These are phyloP conservation scores for Arachis hypogaea DNA, from an alignment of 306 rosid species.

Conservation along the genomic window DNA sequence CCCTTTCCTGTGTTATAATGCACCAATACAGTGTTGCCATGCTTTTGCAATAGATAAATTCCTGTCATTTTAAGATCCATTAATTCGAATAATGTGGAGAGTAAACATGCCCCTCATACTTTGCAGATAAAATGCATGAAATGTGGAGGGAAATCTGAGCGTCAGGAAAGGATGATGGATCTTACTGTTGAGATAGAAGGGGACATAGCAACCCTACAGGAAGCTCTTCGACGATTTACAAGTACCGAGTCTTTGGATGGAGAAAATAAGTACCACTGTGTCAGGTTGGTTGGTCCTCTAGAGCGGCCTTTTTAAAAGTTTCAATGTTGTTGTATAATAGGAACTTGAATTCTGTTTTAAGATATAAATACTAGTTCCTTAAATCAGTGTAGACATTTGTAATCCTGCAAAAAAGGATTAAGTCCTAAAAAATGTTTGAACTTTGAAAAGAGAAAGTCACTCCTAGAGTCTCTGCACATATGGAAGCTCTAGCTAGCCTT, in stretches of 20 bases:
- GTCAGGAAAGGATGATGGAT: conserved; percentile 97
- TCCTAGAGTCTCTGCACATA: not conserved
- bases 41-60: conserved; percentile 16
- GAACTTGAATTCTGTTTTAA: not conserved
- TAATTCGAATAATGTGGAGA: conserved; percentile 28
- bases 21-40: conserved; percentile 18
- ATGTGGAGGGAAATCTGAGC: conserved; percentile 92
- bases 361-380: not conserved
- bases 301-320: not conserved
- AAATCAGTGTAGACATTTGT: not conserved
- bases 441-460: not conserved
- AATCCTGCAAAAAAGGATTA: not conserved
- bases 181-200: conserved; percentile 95
- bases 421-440: not conserved
- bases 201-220: conserved; percentile 77
- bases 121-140: conserved; percentile 86
- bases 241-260: conserved; percentile 90
- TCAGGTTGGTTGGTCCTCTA: conserved; percentile 64
- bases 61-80: conserved; percentile 11
- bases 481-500: not conserved
- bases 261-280: conserved; percentile 90
- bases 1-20: not conserved
- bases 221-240: conserved; percentile 81
- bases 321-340: not conserved
- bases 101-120: conserved; percentile 34